phyloP scores from a whole-genome alignment of 2,329 filamentous ascomycete genomes.

The Fusarium pilosicola region DNA sequence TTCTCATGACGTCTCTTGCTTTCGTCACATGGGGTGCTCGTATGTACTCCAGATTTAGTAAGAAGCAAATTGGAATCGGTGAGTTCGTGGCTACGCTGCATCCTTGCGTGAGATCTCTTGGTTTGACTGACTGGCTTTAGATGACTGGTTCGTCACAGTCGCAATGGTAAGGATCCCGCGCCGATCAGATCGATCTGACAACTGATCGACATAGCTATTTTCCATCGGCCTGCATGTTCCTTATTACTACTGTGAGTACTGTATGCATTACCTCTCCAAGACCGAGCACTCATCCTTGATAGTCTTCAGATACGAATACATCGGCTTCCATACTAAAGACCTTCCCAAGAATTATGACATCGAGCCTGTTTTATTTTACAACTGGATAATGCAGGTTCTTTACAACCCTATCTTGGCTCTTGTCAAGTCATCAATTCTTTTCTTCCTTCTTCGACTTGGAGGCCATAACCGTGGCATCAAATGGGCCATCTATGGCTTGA shows the following conservation, averaged over 20 bases:
- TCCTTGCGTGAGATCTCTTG: not conserved
- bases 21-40: constrained; percentile 25
- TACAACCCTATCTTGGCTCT: constrained; percentile 59
- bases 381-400: constrained; percentile 43
- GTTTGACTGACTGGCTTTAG: constrained; percentile 8
- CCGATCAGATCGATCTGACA: not conserved
- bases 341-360: constrained; percentile 23
- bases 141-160: constrained; percentile 29
- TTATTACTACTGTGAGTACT: constrained; percentile 28
- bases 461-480: constrained; percentile 42
- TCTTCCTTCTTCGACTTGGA: constrained; percentile 56
- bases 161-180: constrained; percentile 26
- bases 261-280: fast-evolving
- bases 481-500: constrained; percentile 47
- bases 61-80: constrained; percentile 35
- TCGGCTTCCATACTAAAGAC: constrained; percentile 18
- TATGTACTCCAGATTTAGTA: constrained; percentile 28
- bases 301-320: constrained; percentile 35
- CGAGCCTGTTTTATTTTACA: constrained; percentile 34
- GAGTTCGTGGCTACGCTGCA: not conserved
- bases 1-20: constrained; percentile 27
- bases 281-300: not conserved
- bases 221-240: constrained; percentile 27
- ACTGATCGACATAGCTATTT: constrained; percentile 5
- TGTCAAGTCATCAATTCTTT: constrained; percentile 56